A percentile compares a stretch with the other conserved stretches of the same genome.
Evolutionary conservation across 2,329 filamentous ascomycete genomes (phyloP).

Genomic region (Colletotrichum agaves): DNA sequence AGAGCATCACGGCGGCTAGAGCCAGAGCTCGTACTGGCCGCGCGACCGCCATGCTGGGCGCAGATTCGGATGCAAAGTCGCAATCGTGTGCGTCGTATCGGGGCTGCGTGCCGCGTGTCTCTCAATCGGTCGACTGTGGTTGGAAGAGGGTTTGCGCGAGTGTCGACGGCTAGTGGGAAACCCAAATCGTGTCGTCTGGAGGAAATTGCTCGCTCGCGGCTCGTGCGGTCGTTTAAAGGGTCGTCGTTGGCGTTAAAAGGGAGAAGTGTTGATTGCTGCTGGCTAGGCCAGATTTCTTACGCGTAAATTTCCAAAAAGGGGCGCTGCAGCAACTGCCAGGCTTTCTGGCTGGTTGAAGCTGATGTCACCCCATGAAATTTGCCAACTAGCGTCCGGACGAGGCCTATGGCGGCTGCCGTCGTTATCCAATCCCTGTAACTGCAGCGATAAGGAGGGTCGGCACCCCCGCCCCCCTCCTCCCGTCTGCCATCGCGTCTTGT

Average conservation of each 20-base stretch:
- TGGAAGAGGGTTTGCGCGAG: slow-evolving; percentile 18
- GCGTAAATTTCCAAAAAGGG: slow-evolving; percentile 37
- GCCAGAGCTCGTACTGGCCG: slow-evolving; percentile 85
- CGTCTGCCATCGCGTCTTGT: slow-evolving; percentile 3
- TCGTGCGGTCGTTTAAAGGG: slow-evolving; percentile 28
- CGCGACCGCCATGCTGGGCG: slow-evolving; percentile 79
- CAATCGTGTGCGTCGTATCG: neutral
- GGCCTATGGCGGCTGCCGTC: slow-evolving; percentile 18
- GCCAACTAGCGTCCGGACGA: slow-evolving; percentile 30
- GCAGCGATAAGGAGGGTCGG: slow-evolving; percentile 19
- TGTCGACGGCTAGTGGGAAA: slow-evolving; percentile 21
- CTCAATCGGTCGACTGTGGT: slow-evolving; percentile 10
- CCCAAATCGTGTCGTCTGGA: slow-evolving; percentile 24
- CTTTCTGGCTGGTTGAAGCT: slow-evolving; percentile 32
- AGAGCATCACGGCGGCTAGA: slow-evolving; percentile 75
- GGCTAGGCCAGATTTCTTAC: slow-evolving; percentile 28
- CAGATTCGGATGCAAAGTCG: slow-evolving; percentile 4
- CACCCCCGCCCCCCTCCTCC: slow-evolving; percentile 25
- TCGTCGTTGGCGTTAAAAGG: slow-evolving; percentile 20
- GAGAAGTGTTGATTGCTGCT: slow-evolving; percentile 9
- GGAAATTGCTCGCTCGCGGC: slow-evolving; percentile 23
- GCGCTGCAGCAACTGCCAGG: slow-evolving; percentile 24
- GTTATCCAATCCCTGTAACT: slow-evolving; percentile 30
- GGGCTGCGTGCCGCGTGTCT: slow-evolving; percentile 10
- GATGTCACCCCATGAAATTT: slow-evolving; percentile 37